Percentiles rank a stretch among this genome's conserved stretches.
phyloP scores from a whole-genome alignment of 2,329 filamentous ascomycete species.

The Botrytis galanthina region DNA sequence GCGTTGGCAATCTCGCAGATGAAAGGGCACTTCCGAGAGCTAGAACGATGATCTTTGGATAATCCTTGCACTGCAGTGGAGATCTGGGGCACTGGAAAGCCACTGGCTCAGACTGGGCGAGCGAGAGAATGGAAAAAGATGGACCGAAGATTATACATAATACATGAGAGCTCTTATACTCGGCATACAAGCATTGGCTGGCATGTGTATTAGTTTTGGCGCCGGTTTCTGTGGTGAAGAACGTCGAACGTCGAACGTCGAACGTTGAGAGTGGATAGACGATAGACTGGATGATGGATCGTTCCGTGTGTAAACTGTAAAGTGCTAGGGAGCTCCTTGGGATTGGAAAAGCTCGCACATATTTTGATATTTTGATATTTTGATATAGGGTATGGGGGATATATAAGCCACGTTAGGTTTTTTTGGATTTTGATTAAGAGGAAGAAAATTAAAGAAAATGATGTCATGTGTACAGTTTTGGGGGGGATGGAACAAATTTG shows the following conservation, averaged over 20 bases:
- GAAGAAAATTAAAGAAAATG: neutral
- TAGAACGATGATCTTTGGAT: neutral
- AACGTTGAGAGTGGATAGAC: conserved; percentile 4
- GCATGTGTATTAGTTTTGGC: neutral
- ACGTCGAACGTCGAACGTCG: conserved; percentile 4
- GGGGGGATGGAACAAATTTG: too few species aligned
- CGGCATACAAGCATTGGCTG: neutral
- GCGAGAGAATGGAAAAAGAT: neutral
- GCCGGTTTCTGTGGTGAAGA: neutral
- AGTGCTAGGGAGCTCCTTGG: neutral
- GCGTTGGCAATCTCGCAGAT: neutral
- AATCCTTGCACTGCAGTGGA: neutral
- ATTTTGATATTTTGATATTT: neutral
- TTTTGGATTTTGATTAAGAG: neutral
- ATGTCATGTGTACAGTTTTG: neutral
- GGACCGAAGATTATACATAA: neutral
- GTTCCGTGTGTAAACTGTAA: neutral
- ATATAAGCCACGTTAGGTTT: neutral
- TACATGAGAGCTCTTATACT: neutral
- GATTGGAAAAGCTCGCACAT: neutral
- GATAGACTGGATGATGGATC: neutral
- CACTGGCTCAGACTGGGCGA: neutral
- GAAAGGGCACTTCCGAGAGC: neutral
- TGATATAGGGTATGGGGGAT: conserved; percentile 7
- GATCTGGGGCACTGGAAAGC: conserved; percentile 1